These are phyloP conservation scores for Ceratobasidium sp. DNA, from an alignment of 1,284 basidiomycete genomes.

Conservation along the genomic window DNA sequence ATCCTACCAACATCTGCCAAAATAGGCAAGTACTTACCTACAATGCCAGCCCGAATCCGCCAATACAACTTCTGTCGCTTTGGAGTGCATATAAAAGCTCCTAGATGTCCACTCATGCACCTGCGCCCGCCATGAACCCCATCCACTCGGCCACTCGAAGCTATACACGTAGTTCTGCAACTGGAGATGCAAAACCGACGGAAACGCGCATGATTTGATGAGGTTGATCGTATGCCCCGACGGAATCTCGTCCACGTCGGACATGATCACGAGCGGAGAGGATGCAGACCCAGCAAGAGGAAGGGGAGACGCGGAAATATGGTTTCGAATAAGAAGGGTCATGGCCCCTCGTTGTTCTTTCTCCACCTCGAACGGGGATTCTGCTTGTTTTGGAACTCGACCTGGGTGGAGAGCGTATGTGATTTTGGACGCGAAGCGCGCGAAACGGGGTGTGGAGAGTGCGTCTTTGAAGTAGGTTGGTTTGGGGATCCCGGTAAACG, in stretches of 20 bases:
- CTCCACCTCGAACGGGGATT: conserved; percentile 55
- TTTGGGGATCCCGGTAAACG: conserved; percentile 68
- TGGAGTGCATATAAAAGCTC: conserved; percentile 63
- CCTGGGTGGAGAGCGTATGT: conserved; percentile 51
- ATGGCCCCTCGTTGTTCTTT: conserved; percentile 53
- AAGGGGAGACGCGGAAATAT: conserved; percentile 44
- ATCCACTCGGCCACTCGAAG: conserved; percentile 66
- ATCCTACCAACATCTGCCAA: neutral
- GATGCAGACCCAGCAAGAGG: conserved; percentile 46
- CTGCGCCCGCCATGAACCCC: conserved; percentile 63
- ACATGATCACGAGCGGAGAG: conserved; percentile 64
- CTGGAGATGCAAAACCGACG: conserved; percentile 65
- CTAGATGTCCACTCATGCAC: conserved; percentile 57
- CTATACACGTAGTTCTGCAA: conserved; percentile 70
- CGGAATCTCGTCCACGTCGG: conserved; percentile 75
- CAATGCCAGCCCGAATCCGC: conserved; percentile 65
- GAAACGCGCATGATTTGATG: conserved; percentile 65
- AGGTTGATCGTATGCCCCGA: conserved; percentile 63
- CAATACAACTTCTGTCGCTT: conserved; percentile 60
- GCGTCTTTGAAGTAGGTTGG: conserved; percentile 56
- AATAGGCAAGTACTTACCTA: conserved; percentile 44
- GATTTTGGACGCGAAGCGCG: conserved; percentile 62
- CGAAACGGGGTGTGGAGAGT: conserved; percentile 57
- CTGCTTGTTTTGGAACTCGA: conserved; percentile 40
- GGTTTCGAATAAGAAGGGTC: conserved; percentile 58